Conservation (phyloP, 345 rosid species). For the Ceriops tagal region DNA sequence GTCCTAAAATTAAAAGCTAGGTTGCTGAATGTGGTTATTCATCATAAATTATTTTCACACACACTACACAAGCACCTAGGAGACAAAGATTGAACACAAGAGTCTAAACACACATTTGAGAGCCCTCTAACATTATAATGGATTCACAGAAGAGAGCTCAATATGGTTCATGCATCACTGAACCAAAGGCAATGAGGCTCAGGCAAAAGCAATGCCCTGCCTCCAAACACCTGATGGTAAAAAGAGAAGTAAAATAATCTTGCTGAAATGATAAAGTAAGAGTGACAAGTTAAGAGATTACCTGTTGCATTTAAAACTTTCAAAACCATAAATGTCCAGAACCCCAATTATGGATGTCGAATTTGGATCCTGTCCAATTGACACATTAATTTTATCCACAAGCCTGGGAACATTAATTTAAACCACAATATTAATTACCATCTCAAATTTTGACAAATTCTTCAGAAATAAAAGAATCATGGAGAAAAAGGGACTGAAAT, state of each 20-base stretch:
- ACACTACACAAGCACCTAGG: background rate
- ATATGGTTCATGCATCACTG: background rate
- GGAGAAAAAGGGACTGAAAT: background rate
- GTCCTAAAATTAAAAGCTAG: background rate
- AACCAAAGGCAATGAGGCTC: background rate
- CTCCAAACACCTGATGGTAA: background rate
- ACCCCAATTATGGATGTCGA: slow-evolving; percentile 86
- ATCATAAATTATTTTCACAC: background rate
- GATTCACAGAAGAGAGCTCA: too few relatives aligned
- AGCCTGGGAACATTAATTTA: slow-evolving; percentile 47
- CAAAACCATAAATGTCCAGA: slow-evolving; percentile 95
- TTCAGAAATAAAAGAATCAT: background rate
- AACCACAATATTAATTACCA: background rate
- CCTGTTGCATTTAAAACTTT: slow-evolving; percentile 94
- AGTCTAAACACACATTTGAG: background rate
- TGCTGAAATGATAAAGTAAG: background rate
- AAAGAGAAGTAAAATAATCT: background rate
- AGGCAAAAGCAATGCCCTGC: background rate
- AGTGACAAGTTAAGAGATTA: slow-evolving; percentile 20
- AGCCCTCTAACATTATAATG: too few relatives aligned
- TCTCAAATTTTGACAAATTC: background rate
- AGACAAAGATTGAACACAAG: background rate
- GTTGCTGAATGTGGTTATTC: background rate
- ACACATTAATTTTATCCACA: slow-evolving; percentile 80
- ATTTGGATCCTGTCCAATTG: slow-evolving; percentile 96